Evolutionary conservation across 2,329 filamentous ascomycete species (phyloP).

Genomic region (Escovopsis sp.): DNA sequence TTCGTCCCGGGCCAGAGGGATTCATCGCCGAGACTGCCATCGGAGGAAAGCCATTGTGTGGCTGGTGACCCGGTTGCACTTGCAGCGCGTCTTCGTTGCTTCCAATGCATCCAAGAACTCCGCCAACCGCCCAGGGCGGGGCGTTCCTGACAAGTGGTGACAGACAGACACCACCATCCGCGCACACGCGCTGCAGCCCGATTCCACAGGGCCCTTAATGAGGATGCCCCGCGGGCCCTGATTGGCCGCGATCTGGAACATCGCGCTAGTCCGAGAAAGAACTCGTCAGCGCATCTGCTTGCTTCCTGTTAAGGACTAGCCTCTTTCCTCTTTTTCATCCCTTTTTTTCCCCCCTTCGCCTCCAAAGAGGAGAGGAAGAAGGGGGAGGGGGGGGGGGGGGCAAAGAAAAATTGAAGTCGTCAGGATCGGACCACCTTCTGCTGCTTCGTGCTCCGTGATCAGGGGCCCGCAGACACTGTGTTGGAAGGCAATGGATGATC

Average conservation of each 20-base stretch:
- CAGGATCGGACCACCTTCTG: too few species aligned
- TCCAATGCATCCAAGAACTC: background rate
- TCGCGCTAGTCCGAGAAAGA: slow-evolving; percentile 6
- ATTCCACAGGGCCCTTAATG: slow-evolving; percentile 14
- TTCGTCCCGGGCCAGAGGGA: too few species aligned
- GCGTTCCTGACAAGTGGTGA: slow-evolving; percentile 20
- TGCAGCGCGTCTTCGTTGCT: background rate
- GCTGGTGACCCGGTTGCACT: background rate
- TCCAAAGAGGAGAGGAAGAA: too few species aligned
- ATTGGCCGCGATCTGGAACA: slow-evolving; percentile 9
- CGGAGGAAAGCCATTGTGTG: too few species aligned
- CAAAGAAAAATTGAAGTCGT: too few species aligned
- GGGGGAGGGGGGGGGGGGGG: too few species aligned
- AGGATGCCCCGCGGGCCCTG: slow-evolving; percentile 17
- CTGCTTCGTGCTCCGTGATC: too few species aligned
- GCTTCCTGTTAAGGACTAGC: background rate
- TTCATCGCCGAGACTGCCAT: too few species aligned
- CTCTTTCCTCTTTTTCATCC: too few species aligned
- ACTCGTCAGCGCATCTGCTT: background rate
- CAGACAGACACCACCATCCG: slow-evolving; percentile 2
- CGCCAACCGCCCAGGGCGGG: slow-evolving; percentile 13
- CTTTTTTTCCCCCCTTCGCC: too few species aligned
- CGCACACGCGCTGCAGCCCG: slow-evolving; percentile 16
- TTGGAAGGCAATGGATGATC: too few species aligned
- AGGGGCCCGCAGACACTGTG: too few species aligned